Evolutionary conservation across 1,284 basidiomycete genomes (phyloP), one percentile per base, ranked within the genome.

Genomic region (Microbotryum lychnidis-dioicae): DNA sequence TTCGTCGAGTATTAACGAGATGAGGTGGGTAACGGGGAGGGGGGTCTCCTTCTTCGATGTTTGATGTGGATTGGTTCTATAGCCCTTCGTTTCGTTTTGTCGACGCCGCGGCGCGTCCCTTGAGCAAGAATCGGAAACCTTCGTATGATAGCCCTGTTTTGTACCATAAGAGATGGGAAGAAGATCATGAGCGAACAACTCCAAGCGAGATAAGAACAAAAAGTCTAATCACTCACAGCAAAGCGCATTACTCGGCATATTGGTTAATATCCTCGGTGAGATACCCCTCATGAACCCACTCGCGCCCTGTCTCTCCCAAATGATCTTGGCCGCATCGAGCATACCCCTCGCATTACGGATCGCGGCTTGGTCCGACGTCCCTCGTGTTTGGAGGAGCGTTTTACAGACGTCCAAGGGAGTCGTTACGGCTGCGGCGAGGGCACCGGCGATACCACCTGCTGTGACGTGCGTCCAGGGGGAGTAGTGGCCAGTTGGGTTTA

Each of bases 371-470:
- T 79, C 76, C 42, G 87, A 87, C 29, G 85, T 85, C 27, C 96
- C 96, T 61, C 92, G 81, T 31, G 96, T 98, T 77, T 99, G 96
- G 44, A 99, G 78, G 67, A 96, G 82, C 47, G 91, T 96, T 80
- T 99, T 99, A 68, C 92, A 91, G n/a, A 99, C 96, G 75, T 99
- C 96, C 57, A 99, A 80, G 4, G 96, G 96, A 16, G 91, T 98
- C 27, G 96, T 98, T 23, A 97, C 84, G 16, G 90, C 94, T 1
- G 91, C 96, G 6, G 93, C 96, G 14, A 97, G 84, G 27, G 85
- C 96, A 54, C 96, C 96, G 0, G 96, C 89, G 33, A 94, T 78
- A 47, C 89, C 96, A 55, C 96, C 96, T 0, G 92, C 87, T 45
- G 87, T 79, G 63, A 93, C 89, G 77, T 99, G 96, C 33, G 92